Evolutionary conservation across 352 stramenopile species (phyloP).

Genomic region (Globisporangium apiculatum): DNA sequence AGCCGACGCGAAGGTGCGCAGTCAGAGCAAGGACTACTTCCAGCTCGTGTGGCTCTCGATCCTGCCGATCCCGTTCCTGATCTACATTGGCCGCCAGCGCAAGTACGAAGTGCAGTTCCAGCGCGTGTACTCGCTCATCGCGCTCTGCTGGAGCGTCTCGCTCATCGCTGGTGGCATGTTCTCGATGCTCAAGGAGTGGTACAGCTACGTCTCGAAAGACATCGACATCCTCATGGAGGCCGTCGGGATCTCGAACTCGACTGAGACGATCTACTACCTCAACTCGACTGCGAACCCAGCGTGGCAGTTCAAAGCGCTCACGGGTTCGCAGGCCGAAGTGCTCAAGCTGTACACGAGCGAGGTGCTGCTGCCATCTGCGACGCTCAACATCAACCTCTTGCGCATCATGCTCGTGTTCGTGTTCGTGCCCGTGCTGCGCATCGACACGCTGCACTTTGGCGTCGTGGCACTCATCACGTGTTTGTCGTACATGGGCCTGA

Average conservation of each 20-base stretch:
- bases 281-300: slow-evolving; percentile 36
- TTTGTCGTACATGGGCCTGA: slow-evolving; percentile 53
- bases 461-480: slow-evolving; percentile 48
- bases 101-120: slow-evolving; percentile 74
- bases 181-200: slow-evolving; percentile 82
- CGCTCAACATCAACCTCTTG: slow-evolving; percentile 79
- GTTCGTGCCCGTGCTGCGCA: slow-evolving; percentile 63
- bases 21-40: slow-evolving; percentile 47
- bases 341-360: slow-evolving; percentile 59
- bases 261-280: slow-evolving; percentile 40
- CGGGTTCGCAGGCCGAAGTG: slow-evolving; percentile 46
- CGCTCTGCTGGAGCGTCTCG: slow-evolving; percentile 69
- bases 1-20: slow-evolving; percentile 38
- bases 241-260: slow-evolving; percentile 30
- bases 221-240: slow-evolving; percentile 54
- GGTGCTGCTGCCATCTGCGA: slow-evolving; percentile 58
- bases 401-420: slow-evolving; percentile 74
- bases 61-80: slow-evolving; percentile 52
- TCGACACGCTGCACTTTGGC: slow-evolving; percentile 68
- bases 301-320: slow-evolving; percentile 56
- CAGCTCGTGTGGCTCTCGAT: slow-evolving; percentile 68
- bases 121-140: slow-evolving; percentile 54
- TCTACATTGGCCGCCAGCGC: slow-evolving; percentile 55
- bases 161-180: slow-evolving; percentile 78
- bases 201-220: slow-evolving; percentile 67